phyloP scores from a whole-genome alignment of 192 early-diverging fungal species.

The Endogone sp. region DNA sequence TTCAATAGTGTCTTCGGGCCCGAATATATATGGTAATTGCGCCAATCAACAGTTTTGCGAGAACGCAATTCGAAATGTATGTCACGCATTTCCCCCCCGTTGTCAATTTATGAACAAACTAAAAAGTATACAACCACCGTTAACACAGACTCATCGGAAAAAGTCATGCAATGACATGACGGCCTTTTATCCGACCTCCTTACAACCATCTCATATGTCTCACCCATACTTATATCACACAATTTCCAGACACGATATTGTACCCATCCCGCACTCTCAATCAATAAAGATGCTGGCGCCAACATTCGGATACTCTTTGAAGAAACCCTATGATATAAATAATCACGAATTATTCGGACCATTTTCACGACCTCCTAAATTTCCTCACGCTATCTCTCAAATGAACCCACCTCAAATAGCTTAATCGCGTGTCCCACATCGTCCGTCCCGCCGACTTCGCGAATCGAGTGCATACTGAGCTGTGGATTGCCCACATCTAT shows the following conservation, averaged over 20 bases:
- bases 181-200: no score
- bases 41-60: no score
- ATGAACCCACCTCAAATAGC: conserved; percentile 69
- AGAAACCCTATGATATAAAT: neutral
- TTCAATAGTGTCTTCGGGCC: no score
- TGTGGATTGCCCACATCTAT: conserved; percentile 93
- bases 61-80: no score
- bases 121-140: no score
- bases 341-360: no score
- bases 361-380: neutral
- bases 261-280: neutral
- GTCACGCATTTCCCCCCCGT: no score
- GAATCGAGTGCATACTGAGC: conserved; percentile 96
- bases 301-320: neutral
- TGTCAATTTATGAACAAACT: no score
- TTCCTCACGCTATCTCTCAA: neutral
- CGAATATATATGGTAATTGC: no score
- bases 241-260: neutral
- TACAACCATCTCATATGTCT: neutral
- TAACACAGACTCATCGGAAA: no score
- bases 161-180: no score
- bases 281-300: neutral
- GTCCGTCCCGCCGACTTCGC: conserved; percentile 85
- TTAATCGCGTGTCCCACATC: conserved; percentile 83
- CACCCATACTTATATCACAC: neutral